Conservation (phyloP, 139 green algal species). For the Auxenochlorella pyrenoidosa region DNA sequence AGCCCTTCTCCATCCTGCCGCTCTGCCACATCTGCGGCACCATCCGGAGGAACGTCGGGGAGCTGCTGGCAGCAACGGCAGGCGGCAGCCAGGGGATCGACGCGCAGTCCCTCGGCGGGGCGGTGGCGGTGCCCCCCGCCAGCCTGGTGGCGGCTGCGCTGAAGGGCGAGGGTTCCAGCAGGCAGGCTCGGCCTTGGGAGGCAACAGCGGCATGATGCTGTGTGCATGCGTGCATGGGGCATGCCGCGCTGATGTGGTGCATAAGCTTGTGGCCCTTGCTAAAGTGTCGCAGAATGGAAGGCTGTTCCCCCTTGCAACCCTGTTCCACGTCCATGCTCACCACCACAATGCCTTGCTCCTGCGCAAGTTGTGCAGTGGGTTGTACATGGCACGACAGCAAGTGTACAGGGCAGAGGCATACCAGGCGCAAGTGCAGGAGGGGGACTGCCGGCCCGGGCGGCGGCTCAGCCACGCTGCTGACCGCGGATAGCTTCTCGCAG, state of each 20-base stretch:
- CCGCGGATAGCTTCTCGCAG: constrained; percentile 14
- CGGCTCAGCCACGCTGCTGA: not conserved
- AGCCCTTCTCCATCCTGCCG: constrained; percentile 58
- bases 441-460: not conserved
- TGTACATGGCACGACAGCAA: not conserved
- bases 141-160: not conserved
- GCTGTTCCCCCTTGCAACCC: no score
- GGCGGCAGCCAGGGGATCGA: not conserved
- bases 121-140: not conserved
- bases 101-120: not conserved
- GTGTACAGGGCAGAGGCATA: not conserved
- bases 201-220: no score
- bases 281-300: no score
- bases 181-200: no score
- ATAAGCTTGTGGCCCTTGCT: no score
- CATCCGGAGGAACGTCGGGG: constrained; percentile 7
- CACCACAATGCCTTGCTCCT: not conserved
- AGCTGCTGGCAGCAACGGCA: constrained; percentile 11
- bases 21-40: constrained; percentile 42
- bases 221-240: no score
- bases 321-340: no score
- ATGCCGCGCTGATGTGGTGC: no score
- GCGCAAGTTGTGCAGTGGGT: not conserved
- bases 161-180: not conserved
- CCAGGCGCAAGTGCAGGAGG: not conserved